Conservation (phyloP, 768 basidiomycete species). For the Boletus sensibilis region DNA sequence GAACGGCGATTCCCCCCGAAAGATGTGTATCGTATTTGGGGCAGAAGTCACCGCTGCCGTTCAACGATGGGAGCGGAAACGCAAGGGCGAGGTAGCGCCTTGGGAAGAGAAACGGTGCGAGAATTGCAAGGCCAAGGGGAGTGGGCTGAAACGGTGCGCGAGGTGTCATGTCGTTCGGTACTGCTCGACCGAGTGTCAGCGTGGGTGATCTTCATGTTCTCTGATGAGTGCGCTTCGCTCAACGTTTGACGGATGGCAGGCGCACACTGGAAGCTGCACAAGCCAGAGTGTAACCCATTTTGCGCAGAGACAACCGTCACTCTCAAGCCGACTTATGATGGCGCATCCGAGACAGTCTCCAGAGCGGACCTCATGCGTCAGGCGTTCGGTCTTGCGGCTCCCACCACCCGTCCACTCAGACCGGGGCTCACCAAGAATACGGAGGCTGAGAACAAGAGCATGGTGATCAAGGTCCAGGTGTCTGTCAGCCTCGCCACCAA, state of each 20-base stretch:
- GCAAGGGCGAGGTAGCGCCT: constrained; percentile 43
- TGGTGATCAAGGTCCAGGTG: constrained; percentile 57
- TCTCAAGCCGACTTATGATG: constrained; percentile 43
- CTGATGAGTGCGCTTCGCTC: background rate
- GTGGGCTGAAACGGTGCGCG: constrained; percentile 42
- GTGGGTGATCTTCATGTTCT: constrained; percentile 32
- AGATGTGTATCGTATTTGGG: constrained; percentile 37
- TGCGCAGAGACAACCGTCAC: constrained; percentile 42
- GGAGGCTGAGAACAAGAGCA: constrained; percentile 33
- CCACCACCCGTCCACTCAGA: constrained; percentile 17
- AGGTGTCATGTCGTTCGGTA: constrained; percentile 48
- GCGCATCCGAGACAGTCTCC: constrained; percentile 21
- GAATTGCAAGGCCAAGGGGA: constrained; percentile 30
- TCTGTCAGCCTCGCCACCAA: constrained; percentile 26
- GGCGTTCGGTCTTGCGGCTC: constrained; percentile 28
- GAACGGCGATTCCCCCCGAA: constrained; percentile 38
- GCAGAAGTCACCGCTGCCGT: constrained; percentile 45
- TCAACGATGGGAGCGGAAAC: constrained; percentile 46
- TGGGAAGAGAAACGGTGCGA: constrained; percentile 47
- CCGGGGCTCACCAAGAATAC: constrained; percentile 26
- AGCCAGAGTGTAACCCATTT: constrained; percentile 47
- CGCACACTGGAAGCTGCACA: constrained; percentile 48
- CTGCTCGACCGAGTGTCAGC: constrained; percentile 55
- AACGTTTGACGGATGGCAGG: constrained; percentile 28
- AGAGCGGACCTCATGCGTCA: constrained; percentile 32